Percentiles rank a stretch among this genome's conserved stretches.
These are phyloP conservation scores for Penicillium soppii DNA, from an alignment of 495 filamentous ascomycete genomes.

Conservation along the genomic window DNA sequence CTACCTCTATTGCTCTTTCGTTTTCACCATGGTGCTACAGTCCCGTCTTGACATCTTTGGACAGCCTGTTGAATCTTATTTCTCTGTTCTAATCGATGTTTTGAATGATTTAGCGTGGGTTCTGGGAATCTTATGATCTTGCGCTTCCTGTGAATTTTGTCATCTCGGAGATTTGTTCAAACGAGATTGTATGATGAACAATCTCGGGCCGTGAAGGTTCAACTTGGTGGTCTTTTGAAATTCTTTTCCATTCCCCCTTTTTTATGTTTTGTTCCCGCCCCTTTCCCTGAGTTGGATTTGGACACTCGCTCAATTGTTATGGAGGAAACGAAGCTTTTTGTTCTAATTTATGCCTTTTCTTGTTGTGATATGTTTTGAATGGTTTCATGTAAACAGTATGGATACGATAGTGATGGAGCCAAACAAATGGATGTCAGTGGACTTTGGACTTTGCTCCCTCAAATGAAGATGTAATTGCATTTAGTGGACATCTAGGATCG, in stretches of 20 bases:
- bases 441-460: no score
- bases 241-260: slow-evolving; percentile 7
- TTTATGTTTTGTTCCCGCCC: neutral
- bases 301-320: neutral
- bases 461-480: no score
- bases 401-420: no score
- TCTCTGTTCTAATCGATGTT: slow-evolving; percentile 6
- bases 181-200: slow-evolving; percentile 21
- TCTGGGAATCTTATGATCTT: slow-evolving; percentile 1
- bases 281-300: neutral
- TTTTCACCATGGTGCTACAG: slow-evolving; percentile 7
- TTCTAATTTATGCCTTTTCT: slow-evolving; percentile 3
- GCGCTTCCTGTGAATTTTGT: slow-evolving; percentile 2
- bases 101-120: slow-evolving; percentile 10
- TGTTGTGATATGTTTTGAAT: neutral
- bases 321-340: neutral
- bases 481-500: no score
- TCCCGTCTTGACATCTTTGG: neutral
- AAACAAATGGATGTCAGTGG: no score
- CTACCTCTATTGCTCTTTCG: slow-evolving; percentile 9
- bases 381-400: neutral
- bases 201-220: slow-evolving; percentile 15
- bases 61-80: slow-evolving; percentile 6
- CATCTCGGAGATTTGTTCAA: slow-evolving; percentile 13
- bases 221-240: slow-evolving; percentile 5